These are phyloP conservation scores for Psophocarpus tetragonolobus DNA, from an alignment of 306 rosid genomes.

Conservation along the genomic window DNA sequence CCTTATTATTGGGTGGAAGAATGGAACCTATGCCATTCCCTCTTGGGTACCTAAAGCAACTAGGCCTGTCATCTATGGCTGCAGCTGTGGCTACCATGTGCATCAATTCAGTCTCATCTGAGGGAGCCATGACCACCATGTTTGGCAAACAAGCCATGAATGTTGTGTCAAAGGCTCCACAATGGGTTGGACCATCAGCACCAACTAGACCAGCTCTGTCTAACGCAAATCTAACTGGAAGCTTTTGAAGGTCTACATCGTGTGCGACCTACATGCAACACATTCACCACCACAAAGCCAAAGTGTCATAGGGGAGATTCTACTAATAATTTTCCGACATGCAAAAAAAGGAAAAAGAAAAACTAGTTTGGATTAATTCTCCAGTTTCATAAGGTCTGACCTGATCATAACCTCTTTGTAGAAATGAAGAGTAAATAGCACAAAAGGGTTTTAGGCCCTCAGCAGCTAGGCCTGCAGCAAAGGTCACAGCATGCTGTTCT, in stretches of 20 bases:
- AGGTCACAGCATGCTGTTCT: slow-evolving; percentile 72
- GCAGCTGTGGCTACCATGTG: slow-evolving; percentile 78
- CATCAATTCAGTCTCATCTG: slow-evolving; percentile 64
- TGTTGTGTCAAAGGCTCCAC: slow-evolving; percentile 75
- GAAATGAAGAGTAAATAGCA: slow-evolving; percentile 69
- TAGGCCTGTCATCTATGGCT: slow-evolving; percentile 62
- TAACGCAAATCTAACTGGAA: slow-evolving; percentile 63
- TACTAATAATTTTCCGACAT: neutral
- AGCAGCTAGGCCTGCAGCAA: slow-evolving; percentile 65
- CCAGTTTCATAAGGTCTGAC: slow-evolving; percentile 27
- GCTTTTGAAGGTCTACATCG: slow-evolving; percentile 74
- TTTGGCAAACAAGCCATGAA: slow-evolving; percentile 74
- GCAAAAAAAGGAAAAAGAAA: neutral
- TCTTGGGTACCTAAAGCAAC: slow-evolving; percentile 73
- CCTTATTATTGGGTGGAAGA: slow-evolving; percentile 61
- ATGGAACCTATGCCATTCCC: slow-evolving; percentile 58
- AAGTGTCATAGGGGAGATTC: neutral
- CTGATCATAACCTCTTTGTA: slow-evolving; percentile 73
- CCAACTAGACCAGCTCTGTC: slow-evolving; percentile 73
- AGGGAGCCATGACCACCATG: slow-evolving; percentile 79
- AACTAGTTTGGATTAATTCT: neutral
- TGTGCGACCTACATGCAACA: slow-evolving; percentile 53
- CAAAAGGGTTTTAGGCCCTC: slow-evolving; percentile 70
- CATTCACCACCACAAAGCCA: neutral
- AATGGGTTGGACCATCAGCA: slow-evolving; percentile 77